Base-by-base conservation (phyloP, 192 early-diverging fungal genomes). In the Podila clonocystis region DNA sequence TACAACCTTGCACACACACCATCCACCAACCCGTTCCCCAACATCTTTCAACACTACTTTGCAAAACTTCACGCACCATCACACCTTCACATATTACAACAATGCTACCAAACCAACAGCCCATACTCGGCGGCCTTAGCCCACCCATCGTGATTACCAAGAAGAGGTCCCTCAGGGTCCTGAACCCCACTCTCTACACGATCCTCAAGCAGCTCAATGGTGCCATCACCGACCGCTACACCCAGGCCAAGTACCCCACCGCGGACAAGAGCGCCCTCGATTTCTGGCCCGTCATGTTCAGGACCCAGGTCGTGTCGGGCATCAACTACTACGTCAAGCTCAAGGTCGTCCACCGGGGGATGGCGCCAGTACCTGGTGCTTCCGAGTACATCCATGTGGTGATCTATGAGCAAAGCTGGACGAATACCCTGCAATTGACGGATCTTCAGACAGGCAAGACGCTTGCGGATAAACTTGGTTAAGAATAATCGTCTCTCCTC, bases 251-350 rank as follows among this genome's bases (percentile, higher is more conserved):
- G 29, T 0, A 22, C 12, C 52, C 15, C 3, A 1, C 7, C 5
- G 26, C 33, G 11, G 29, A 29, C 24, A 30, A 50, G 28, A 50
- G 30, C 62, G 13, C 61, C 9, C 38, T 49, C 31, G 29, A 69
- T 22, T 70, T 77, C 29, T 13, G 50, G 38, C 68, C 68, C 17
- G 20, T 71, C 7, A n/a, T 24, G 8, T 77, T 57, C 50, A 55
- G 63, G 2, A 71, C 63, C 9, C 75, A 77, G 50, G 59, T 71
- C n/a, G 75, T 71, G 11, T 68, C 68, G 11, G 75, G 68, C 12
- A 67, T 34, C 24, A 71, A 67, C 49, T 71, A 77, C 50, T 71
- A 65, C 45, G 68, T 77, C 33, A 77, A 71, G 41, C n/a, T 77
- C 26, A 12, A 22, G 24, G 68, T 70, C 28, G 31, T 65, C 26